Evolutionary conservation across 129 eudicot species (phyloP).

Genomic region (Arctium lappa): DNA sequence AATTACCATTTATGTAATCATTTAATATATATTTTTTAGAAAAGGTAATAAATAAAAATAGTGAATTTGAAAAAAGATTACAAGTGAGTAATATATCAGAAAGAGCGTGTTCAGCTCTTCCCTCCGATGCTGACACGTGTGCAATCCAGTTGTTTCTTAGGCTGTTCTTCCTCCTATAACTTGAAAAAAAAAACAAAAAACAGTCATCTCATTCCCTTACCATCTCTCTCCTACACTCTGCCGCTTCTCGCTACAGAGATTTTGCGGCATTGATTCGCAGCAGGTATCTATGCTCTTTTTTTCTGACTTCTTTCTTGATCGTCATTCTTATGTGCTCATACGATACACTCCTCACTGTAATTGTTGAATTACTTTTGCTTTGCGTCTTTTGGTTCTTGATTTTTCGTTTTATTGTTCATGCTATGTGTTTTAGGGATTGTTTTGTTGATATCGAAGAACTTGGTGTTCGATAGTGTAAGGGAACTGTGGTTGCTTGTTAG

Average conservation of each 20-base stretch:
- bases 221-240: not conserved
- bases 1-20: not conserved
- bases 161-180: constrained; percentile 15
- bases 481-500: constrained; percentile 5
- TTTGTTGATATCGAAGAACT: not conserved
- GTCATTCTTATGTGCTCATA: not conserved
- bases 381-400: constrained; percentile 13
- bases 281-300: constrained; percentile 13
- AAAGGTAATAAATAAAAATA: not conserved
- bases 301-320: not conserved
- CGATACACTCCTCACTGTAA: not conserved
- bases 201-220: constrained; percentile 12
- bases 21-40: not conserved
- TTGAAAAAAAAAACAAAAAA: not conserved
- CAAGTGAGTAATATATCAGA: no score
- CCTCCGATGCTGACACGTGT: constrained; percentile 22
- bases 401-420: not conserved
- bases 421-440: constrained; percentile 20
- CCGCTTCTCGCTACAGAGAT: not conserved
- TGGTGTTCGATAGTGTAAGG: constrained; percentile 11
- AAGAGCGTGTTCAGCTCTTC: not conserved
- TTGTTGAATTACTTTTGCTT: not conserved
- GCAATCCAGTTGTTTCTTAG: constrained; percentile 1
- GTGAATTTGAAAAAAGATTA: not conserved
- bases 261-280: constrained; percentile 18